phyloP scores from a whole-genome alignment of 768 basidiomycete genomes.

The Cystobasidium onofrii region DNA sequence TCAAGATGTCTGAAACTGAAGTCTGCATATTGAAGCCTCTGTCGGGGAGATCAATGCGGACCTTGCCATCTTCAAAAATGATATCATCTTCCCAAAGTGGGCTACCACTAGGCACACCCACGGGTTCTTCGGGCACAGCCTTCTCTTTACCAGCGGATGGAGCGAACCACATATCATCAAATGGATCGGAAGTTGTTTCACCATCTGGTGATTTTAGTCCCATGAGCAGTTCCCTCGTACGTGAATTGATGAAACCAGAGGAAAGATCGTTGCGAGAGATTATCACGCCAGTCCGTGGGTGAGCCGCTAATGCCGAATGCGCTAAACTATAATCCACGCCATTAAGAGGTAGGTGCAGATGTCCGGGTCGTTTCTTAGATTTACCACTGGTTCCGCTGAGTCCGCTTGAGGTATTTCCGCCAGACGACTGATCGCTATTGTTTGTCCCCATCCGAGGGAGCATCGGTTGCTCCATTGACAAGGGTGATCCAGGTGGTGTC shows the following conservation, averaged over 20 bases:
- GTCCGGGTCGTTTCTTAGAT: background rate
- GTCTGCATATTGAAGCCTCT: background rate
- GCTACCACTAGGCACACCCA: too few relatives aligned
- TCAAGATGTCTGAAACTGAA: constrained; percentile 10
- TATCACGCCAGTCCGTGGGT: constrained; percentile 37
- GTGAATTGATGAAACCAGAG: constrained; percentile 37
- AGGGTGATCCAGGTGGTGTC: background rate
- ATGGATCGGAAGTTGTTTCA: background rate
- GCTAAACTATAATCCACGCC: background rate
- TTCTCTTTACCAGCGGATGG: background rate
- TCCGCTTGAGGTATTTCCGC: background rate
- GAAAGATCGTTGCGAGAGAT: constrained; percentile 26
- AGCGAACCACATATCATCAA: constrained; percentile 1
- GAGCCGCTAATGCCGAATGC: constrained; percentile 28
- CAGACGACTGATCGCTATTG: background rate
- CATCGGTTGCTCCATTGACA: background rate
- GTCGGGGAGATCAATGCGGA: constrained; percentile 16
- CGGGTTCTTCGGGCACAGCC: background rate
- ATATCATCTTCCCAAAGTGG: constrained; percentile 10
- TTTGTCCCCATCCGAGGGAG: background rate
- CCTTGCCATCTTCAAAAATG: constrained; percentile 8
- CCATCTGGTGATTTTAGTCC: constrained; percentile 27
- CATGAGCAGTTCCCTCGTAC: constrained; percentile 35
- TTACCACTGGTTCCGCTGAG: background rate
- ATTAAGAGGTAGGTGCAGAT: background rate